Evolutionary conservation across 352 stramenopile species (phyloP), one percentile per base, ranked within the genome.

Genomic region (Globisporangium viniferum): DNA sequence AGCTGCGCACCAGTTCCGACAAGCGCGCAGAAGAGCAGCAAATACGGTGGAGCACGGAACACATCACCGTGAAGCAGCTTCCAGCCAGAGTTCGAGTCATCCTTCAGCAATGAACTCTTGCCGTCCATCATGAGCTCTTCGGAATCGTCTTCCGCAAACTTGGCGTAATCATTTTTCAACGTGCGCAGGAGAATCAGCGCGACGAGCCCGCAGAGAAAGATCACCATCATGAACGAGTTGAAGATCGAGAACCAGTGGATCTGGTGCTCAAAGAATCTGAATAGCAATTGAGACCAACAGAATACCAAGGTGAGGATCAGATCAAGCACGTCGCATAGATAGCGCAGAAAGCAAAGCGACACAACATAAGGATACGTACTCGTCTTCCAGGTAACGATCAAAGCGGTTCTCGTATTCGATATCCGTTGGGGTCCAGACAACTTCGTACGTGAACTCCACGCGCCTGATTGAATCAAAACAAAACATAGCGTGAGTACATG

Each of bases 181-280:
- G 96, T 99, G 14, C 95, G 86, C 58, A 98, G 70, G 24, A 99
- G 77, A 69, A 99, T 99, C 12, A 99, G 74, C 29, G 90, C 85
- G 15, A 99, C 96, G 7, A 98, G 82, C 18, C 96, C 96, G 55
- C 90, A 97, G 2, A 99, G 72, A 72, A 99, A 98, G 55, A 99
- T 96, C 33, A 99, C 95, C 91, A 98, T 98, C 95, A 98, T 98
- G 74, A 98, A 98, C 72, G 91, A 97, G 77, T 98, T 98, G 77
- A 98, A 98, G 64, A 98, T 98, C 61, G 90, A 98, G 70, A 98
- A 98, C 95, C 95, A 98, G 73, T 98, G 95, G 74, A 99, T 99
- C 68, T 99, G 95, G 79, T 99, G 98, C 84, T 99, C 98, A 76
- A 99, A 99, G 71, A 99, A 99, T 59, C 81, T 90, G 49, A 20